Conservation (phyloP, 225 moss, liverwort and hornwort species). For the Physcomitrium patens region DNA sequence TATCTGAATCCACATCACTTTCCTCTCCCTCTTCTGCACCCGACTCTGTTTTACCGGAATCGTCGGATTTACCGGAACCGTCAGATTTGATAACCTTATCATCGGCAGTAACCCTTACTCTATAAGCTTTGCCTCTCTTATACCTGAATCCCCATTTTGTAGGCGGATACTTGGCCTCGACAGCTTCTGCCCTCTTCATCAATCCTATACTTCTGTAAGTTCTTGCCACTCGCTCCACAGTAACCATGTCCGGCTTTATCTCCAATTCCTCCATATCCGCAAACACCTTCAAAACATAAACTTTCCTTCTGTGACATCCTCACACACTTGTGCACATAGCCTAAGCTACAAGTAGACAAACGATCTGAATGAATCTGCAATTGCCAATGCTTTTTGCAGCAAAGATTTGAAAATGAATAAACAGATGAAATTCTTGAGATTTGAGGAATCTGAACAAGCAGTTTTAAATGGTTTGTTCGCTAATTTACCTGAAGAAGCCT, state of each 20-base stretch:
- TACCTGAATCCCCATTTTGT: slow-evolving; percentile 41
- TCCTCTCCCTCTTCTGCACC: slow-evolving; percentile 24
- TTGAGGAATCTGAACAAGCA: neutral
- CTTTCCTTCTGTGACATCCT: slow-evolving; percentile 22
- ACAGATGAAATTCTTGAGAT: neutral
- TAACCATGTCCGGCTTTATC: slow-evolving; percentile 49
- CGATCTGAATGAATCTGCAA: slow-evolving; percentile 1
- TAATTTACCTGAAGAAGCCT: slow-evolving; percentile 74
- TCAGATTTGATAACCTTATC: slow-evolving; percentile 18
- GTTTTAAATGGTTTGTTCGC: neutral
- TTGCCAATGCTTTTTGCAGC: neutral
- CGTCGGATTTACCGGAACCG: slow-evolving; percentile 15
- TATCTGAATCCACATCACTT: slow-evolving; percentile 20
- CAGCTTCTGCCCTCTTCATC: slow-evolving; percentile 45
- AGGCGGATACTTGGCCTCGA: slow-evolving; percentile 45
- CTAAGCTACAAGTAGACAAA: slow-evolving; percentile 8
- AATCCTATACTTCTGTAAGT: slow-evolving; percentile 54
- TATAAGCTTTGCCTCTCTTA: slow-evolving; percentile 41
- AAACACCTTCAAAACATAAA: slow-evolving; percentile 50
- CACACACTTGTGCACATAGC: neutral
- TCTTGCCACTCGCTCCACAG: slow-evolving; percentile 51
- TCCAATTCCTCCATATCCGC: slow-evolving; percentile 71
- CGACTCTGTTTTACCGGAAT: slow-evolving; percentile 14
- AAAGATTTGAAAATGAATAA: neutral
- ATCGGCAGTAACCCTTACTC: slow-evolving; percentile 43